Conservation (phyloP, 345 rosid genomes). For the Capsella bursapastoris region DNA sequence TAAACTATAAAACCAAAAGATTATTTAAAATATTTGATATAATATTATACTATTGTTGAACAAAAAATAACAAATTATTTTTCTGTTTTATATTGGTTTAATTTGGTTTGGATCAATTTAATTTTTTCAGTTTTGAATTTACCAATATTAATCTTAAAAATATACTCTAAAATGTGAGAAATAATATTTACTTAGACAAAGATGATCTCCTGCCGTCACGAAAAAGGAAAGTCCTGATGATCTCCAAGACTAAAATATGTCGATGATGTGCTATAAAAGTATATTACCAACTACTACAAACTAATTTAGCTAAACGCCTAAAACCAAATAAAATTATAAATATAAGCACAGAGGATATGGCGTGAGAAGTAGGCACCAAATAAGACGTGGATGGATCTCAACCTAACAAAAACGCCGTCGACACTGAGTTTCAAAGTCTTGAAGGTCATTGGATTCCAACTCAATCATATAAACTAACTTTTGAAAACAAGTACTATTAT, state of each 20-base stretch:
- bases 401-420: conserved; percentile 19
- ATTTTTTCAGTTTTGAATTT: no score
- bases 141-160: no score
- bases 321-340: neutral
- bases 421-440: neutral
- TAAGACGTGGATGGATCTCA: conserved; percentile 15
- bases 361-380: conserved; percentile 25
- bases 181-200: neutral
- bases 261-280: neutral
- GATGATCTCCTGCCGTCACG: neutral
- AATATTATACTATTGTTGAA: no score
- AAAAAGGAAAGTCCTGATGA: neutral
- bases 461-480: neutral
- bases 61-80: no score
- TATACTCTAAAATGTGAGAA: no score
- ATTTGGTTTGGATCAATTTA: no score
- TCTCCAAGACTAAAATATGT: neutral
- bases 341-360: conserved; percentile 4
- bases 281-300: neutral
- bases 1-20: no score
- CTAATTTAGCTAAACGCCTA: neutral
- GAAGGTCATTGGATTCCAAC: conserved; percentile 17
- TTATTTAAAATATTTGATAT: no score
- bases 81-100: no score
- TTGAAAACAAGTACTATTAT: neutral